Base-by-base conservation (phyloP, 768 basidiomycete species). In the Xerocomellus chrysenteron region DNA sequence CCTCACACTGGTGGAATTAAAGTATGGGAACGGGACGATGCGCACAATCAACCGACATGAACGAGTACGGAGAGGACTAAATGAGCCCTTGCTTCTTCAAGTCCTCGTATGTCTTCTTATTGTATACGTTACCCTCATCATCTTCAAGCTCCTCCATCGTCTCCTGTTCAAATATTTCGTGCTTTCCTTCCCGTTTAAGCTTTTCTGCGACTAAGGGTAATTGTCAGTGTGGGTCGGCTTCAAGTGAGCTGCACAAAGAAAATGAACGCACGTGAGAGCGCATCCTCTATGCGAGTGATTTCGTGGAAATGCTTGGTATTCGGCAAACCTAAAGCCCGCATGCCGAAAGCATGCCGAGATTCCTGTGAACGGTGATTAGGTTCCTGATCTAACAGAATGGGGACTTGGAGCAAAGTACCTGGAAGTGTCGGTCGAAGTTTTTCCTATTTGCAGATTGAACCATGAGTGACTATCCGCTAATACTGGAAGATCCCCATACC, bases 271-370 rank as follows among this genome's bases (percentile, higher is more conserved):
- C 96, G 78, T 33, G 94, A 84, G 54, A 99, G 83, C 0, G 95
- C 97, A 76, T 99, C 97, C 66, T 94, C 91, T 61, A 99, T 99
- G 50, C 88, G 85, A 26, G 94, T 98, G 57, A 99, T 98, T 74
- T 97, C 97, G 68, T 97, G 94, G 80, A 98, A 99, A 74, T 99
- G 97, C 73, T 96, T 98, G 2, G 96, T 98, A 62, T 98, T 98
- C 1, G 97, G 97, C 55, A 99, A 80, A 36, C 97, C 97, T 30
- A 99, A 81, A 12, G 96, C 94, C 47, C 94, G 88, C 94, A 99
- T 97, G 24, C 95, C 97, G 64, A 98, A 98, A 1, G 97, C 92
- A 74, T 99, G 97, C 53, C 95, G 81, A 28, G 93, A 91, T 79
- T 98, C 97, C 83, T 91, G 68, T 58, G 55, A 67, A 57, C 54